Evolutionary conservation across 495 filamentous ascomycete species (phyloP).

Genomic region (Hypoxylon fuscum): DNA sequence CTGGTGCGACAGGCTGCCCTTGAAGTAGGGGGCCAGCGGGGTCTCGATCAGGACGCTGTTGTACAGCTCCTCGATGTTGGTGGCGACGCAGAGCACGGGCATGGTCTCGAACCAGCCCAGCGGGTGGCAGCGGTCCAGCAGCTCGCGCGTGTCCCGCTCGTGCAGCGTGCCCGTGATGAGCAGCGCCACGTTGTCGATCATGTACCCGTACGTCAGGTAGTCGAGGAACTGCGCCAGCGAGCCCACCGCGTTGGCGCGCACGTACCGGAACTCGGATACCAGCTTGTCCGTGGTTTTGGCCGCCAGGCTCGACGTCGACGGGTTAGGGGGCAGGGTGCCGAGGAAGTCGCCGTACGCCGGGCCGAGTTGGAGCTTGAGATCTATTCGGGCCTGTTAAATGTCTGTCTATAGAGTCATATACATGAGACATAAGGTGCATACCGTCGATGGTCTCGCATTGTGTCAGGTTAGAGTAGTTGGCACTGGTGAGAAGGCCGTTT

Average conservation of each 20-base stretch:
- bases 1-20: slow-evolving; percentile 90
- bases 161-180: slow-evolving; percentile 98
- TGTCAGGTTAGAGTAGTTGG: slow-evolving; percentile 94
- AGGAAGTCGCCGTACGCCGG: slow-evolving; percentile 99
- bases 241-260: slow-evolving; percentile 90
- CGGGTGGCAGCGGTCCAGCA: slow-evolving; percentile 95
- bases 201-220: slow-evolving; percentile 98
- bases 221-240: slow-evolving; percentile 93
- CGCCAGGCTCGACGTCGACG: slow-evolving; percentile 93
- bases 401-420: background rate
- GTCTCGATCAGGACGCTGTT: slow-evolving; percentile 98
- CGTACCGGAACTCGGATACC: slow-evolving; percentile 95
- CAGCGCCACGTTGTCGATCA: slow-evolving; percentile 99
- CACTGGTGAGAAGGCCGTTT: slow-evolving; percentile 87
- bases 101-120: slow-evolving; percentile 99
- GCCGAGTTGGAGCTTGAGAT: slow-evolving; percentile 96
- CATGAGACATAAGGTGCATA: slow-evolving; percentile 49
- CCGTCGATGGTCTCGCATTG: slow-evolving; percentile 99
- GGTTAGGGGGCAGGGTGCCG: slow-evolving; percentile 90
- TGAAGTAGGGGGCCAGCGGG: slow-evolving; percentile 95
- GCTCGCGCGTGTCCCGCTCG: slow-evolving; percentile 91
- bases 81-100: slow-evolving; percentile 96
- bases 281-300: slow-evolving; percentile 97
- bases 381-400: slow-evolving; percentile 57
- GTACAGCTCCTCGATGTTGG: slow-evolving; percentile 98